phyloP scores from a whole-genome alignment of 352 stramenopile species.

The Phytophthora colocasiae region DNA sequence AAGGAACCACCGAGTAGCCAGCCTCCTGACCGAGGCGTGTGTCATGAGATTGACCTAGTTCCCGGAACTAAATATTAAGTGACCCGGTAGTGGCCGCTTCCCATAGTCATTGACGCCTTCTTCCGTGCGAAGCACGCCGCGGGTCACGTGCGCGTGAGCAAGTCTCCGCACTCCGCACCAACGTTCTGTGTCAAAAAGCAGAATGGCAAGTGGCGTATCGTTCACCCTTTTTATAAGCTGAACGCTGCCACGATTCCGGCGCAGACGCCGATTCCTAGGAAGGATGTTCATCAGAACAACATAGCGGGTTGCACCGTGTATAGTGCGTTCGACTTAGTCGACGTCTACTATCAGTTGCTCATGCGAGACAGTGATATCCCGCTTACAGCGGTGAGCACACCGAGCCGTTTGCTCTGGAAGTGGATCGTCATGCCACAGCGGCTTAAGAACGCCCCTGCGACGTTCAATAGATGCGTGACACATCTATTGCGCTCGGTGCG shows the following conservation, averaged over 20 bases:
- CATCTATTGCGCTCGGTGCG: no score
- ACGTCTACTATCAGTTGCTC: conserved; percentile 45
- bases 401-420: conserved; percentile 20
- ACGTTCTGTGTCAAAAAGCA: conserved; percentile 18
- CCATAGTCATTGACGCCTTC: conserved; percentile 39
- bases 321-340: conserved; percentile 31
- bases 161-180: conserved; percentile 23
- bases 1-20: no score
- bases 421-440: background rate
- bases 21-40: no score
- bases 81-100: conserved; percentile 33
- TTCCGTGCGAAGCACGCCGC: conserved; percentile 8
- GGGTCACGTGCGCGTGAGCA: conserved; percentile 25
- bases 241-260: conserved; percentile 30
- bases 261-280: background rate
- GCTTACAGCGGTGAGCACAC: conserved; percentile 28
- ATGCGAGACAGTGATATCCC: conserved; percentile 31
- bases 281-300: conserved; percentile 33
- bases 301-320: conserved; percentile 42
- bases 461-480: no score
- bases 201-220: conserved; percentile 30
- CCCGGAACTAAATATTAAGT: conserved; percentile 30
- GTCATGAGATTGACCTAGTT: conserved; percentile 31
- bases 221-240: conserved; percentile 47
- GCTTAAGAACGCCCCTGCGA: background rate